Conservation (phyloP, 768 basidiomycete genomes). For the Termitomyces sp. region DNA sequence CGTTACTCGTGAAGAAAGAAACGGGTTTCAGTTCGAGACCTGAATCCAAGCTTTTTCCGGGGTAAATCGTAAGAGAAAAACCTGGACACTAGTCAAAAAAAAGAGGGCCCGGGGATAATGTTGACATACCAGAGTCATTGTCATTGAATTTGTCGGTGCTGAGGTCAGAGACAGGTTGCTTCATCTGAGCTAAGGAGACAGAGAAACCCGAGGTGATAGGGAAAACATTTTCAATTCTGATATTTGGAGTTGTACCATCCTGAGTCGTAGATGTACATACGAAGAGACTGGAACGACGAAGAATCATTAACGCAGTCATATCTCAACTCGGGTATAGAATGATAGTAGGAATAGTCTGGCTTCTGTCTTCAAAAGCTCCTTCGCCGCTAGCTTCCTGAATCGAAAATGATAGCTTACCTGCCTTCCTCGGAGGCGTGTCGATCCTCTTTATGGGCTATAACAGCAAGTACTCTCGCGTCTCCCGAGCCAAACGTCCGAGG, state of each 20-base stretch:
- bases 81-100: slow-evolving; percentile 29
- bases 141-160: slow-evolving; percentile 11
- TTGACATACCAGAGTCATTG: not conserved
- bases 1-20: slow-evolving; percentile 42
- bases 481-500: slow-evolving; percentile 13
- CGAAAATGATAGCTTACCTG: not conserved
- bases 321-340: not conserved
- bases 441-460: slow-evolving; percentile 38
- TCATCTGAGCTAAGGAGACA: slow-evolving; percentile 53
- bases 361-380: not conserved
- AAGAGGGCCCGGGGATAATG: too few relatives aligned
- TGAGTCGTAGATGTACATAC: slow-evolving; percentile 36
- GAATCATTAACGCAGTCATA: not conserved
- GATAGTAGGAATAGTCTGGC: not conserved
- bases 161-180: slow-evolving; percentile 31
- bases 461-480: slow-evolving; percentile 37
- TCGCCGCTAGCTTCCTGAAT: not conserved
- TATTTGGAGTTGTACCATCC: slow-evolving; percentile 22
- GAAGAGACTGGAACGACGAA: slow-evolving; percentile 33
- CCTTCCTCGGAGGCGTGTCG: not conserved
- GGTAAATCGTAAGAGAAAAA: slow-evolving; percentile 47
- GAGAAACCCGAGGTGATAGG: slow-evolving; percentile 53
- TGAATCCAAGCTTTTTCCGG: slow-evolving; percentile 29
- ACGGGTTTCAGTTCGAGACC: slow-evolving; percentile 24
- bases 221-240: slow-evolving; percentile 45